These are phyloP conservation scores for Scytalidium lignicola DNA, from an alignment of 2,329 filamentous ascomycete genomes.

Conservation along the genomic window DNA sequence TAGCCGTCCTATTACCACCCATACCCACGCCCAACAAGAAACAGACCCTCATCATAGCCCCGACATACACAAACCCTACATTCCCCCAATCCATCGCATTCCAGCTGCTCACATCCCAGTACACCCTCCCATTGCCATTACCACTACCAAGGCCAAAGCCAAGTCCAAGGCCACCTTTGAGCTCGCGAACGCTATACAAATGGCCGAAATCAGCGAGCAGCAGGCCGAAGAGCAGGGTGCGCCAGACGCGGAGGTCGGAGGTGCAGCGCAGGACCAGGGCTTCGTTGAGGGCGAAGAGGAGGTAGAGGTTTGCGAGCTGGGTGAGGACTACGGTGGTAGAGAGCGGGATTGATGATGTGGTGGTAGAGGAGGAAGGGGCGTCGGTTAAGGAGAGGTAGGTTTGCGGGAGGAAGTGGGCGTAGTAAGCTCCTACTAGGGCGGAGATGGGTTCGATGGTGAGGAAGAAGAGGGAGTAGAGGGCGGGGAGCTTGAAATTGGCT, in stretches of 20 bases:
- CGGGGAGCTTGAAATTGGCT: slow-evolving; percentile 46
- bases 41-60: slow-evolving; percentile 52
- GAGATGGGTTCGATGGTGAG: slow-evolving; percentile 63
- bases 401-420: slow-evolving; percentile 43
- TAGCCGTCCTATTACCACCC: slow-evolving; percentile 12
- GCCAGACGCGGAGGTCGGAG: slow-evolving; percentile 65
- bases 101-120: slow-evolving; percentile 47
- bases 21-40: slow-evolving; percentile 56
- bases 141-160: too few species aligned
- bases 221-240: slow-evolving; percentile 58
- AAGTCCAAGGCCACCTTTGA: not conserved
- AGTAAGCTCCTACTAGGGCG: slow-evolving; percentile 47
- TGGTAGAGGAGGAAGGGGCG: slow-evolving; percentile 22
- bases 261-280: slow-evolving; percentile 69
- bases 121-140: not conserved
- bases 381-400: slow-evolving; percentile 63
- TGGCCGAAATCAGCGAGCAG: slow-evolving; percentile 75
- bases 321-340: slow-evolving; percentile 63
- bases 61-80: slow-evolving; percentile 64
- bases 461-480: slow-evolving; percentile 67
- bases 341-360: slow-evolving; percentile 33
- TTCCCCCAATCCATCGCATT: slow-evolving; percentile 66
- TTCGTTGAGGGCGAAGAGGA: slow-evolving; percentile 73
- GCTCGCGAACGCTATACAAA: slow-evolving; percentile 55
- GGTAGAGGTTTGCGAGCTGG: slow-evolving; percentile 73